phyloP scores from a whole-genome alignment of 2,329 filamentous ascomycete species.

The Clonostachys byssicola region DNA sequence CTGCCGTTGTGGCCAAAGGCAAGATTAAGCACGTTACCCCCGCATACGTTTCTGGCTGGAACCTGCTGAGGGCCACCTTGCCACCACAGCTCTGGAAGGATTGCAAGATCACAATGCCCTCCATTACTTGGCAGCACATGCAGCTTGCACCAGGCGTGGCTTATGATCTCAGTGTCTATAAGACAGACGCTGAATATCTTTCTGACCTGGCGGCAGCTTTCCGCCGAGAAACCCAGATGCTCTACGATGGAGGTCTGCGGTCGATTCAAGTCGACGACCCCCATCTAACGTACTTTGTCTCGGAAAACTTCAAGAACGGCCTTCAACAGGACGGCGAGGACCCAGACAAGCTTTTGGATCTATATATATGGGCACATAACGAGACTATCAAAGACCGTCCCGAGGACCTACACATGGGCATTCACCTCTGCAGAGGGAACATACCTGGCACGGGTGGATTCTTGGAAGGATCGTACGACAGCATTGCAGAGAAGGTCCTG shows the following conservation, averaged over 20 bases:
- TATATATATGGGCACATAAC: constrained; percentile 72
- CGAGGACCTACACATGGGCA: constrained; percentile 63
- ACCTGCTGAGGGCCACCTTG: constrained; percentile 32
- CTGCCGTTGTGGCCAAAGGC: constrained; percentile 32
- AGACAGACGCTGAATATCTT: constrained; percentile 50
- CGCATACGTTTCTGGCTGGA: constrained; percentile 38
- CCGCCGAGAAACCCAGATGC: constrained; percentile 45
- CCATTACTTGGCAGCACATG: constrained; percentile 64
- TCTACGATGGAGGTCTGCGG: constrained; percentile 50
- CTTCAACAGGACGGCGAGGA: constrained; percentile 53
- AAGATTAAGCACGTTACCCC: constrained; percentile 35
- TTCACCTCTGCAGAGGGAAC: constrained; percentile 63
- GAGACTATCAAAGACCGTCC: constrained; percentile 60
- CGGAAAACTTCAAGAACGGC: constrained; percentile 59
- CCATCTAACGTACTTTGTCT: constrained; percentile 64
- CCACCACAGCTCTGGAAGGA: constrained; percentile 56
- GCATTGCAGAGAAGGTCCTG: constrained; percentile 58
- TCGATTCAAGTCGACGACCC: constrained; percentile 60
- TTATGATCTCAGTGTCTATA: constrained; percentile 47
- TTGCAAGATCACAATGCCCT: constrained; percentile 65
- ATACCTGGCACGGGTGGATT: constrained; percentile 61
- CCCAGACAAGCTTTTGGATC: constrained; percentile 61
- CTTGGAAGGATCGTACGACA: constrained; percentile 60
- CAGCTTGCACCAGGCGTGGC: constrained; percentile 44
- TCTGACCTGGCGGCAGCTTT: constrained; percentile 52